Conservation (phyloP, 306 rosid genomes). For the Gastrolobium bilobum region DNA sequence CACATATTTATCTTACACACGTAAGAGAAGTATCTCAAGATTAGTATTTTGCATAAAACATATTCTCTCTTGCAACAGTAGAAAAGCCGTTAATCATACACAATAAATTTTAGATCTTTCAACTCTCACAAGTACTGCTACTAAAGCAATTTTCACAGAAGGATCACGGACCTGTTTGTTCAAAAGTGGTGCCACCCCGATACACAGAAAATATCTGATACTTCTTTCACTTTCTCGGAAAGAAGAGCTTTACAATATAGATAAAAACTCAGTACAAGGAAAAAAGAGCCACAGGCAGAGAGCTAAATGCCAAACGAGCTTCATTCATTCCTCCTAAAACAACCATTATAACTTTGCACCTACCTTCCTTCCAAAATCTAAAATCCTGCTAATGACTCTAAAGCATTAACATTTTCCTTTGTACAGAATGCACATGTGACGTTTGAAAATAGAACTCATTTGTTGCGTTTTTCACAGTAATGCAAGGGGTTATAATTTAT, state of each 20-base stretch:
- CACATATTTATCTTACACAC: too few relatives aligned
- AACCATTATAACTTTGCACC: conserved; percentile 28
- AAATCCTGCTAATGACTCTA: neutral
- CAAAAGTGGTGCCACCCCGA: conserved; percentile 37
- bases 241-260: conserved; percentile 45
- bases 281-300: neutral
- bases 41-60: too few relatives aligned
- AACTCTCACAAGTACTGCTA: neutral
- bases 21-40: too few relatives aligned
- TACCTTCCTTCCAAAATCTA: neutral
- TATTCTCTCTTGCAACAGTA: too few relatives aligned
- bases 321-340: conserved; percentile 7
- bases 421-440: conserved; percentile 40
- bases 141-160: neutral
- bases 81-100: too few relatives aligned
- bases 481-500: neutral
- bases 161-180: neutral
- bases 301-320: conserved; percentile 26
- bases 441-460: conserved; percentile 3
- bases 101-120: too few relatives aligned
- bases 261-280: neutral
- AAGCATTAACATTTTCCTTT: conserved; percentile 21
- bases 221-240: conserved; percentile 50
- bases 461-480: neutral
- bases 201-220: conserved; percentile 37